Evolutionary conservation across 2,329 filamentous ascomycete species (phyloP), one percentile per base, ranked within the genome.

Genomic region (Blumeria hordei): DNA sequence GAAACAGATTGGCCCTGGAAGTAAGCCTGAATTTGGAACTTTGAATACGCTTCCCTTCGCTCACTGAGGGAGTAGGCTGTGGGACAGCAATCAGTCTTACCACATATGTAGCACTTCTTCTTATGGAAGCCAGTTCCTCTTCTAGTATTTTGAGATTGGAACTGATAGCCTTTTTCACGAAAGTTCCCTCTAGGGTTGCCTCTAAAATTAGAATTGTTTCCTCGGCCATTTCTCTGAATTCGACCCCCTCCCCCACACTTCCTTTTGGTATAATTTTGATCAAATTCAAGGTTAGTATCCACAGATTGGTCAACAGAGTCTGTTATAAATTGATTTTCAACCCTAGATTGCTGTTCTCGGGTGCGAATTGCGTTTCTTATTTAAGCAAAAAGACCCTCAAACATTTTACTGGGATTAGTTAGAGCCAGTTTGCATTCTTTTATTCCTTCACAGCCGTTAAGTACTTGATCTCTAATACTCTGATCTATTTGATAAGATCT

Each of bases 401-500:
- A 35, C 35, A 34, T 52, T n/a, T 32, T 14, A 16, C 32, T 10
- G 35, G 49, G 49, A 36, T 52, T 35, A 52, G 18, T 36, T 36
- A 52, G 21, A 52, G 49, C 49, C 18, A 52, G 18, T 14, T 35
- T 10, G 33, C 49, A 52, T 21, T 52, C 49, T 36, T n/a, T 12
- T 16, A 52, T 36, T 11, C 49, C 49, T 21, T 52, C 32, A 28
- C 32, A 52, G 18, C 32, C 49, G 18, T 36, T 35, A 12, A 52
- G 14, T n/a, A 52, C 32, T 28, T 52, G 49, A 52, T 52, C 49
- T 36, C 49, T 35, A 8, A 52, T 35, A 37, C 10, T 36, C 37
- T 52, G 32, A 52, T 52, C 49, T 12, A 50, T 12, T 32, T 50
- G 45, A 50, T 50, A 50, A 12, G 45, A 50, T 50, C 45, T 32